Conservation (phyloP, 2,329 filamentous ascomycete genomes). For the Aspergillus sp. region DNA sequence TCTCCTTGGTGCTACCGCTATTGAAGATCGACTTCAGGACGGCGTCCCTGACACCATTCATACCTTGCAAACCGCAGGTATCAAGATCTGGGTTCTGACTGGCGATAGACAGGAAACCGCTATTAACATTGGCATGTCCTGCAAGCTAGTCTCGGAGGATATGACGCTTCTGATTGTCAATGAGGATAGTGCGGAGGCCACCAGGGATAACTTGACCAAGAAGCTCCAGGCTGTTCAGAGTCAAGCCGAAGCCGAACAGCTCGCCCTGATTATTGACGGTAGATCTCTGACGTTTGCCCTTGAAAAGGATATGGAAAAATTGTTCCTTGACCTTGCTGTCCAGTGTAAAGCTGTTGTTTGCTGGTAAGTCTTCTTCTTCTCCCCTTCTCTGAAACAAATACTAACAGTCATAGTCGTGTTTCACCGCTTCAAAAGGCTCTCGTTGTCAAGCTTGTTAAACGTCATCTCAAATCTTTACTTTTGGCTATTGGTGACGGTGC, state of each 20-base stretch:
- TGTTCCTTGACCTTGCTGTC: conserved; percentile 88
- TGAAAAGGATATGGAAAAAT: conserved; percentile 88
- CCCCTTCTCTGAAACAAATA: background rate
- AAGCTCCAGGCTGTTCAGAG: conserved; percentile 88
- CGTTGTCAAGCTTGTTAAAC: conserved; percentile 97
- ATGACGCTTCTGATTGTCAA: conserved; percentile 98
- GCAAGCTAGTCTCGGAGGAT: conserved; percentile 95
- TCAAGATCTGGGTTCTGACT: conserved; percentile 98
- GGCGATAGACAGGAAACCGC: conserved; percentile 97
- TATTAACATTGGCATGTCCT: conserved; percentile 99
- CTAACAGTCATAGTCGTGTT: conserved; percentile 66
- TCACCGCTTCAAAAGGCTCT: conserved; percentile 95
- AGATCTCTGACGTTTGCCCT: conserved; percentile 92
- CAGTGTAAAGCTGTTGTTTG: conserved; percentile 99
- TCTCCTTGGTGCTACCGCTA: conserved; percentile 90
- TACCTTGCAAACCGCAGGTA: conserved; percentile 91
- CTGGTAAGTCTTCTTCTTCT: conserved; percentile 49
- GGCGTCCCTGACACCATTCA: conserved; percentile 98
- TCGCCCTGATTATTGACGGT: conserved; percentile 93
- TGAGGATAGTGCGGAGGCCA: conserved; percentile 76
- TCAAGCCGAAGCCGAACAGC: conserved; percentile 72
- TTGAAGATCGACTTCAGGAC: conserved; percentile 95
- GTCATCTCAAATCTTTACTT: conserved; percentile 85
- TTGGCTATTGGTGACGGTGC: conserved; percentile 96
- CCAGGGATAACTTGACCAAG: conserved; percentile 85